A percentile compares a stretch with the other conserved stretches of the same genome.
Evolutionary conservation across 139 green algal species (phyloP).

Genomic region (Picochlorum sp.): DNA sequence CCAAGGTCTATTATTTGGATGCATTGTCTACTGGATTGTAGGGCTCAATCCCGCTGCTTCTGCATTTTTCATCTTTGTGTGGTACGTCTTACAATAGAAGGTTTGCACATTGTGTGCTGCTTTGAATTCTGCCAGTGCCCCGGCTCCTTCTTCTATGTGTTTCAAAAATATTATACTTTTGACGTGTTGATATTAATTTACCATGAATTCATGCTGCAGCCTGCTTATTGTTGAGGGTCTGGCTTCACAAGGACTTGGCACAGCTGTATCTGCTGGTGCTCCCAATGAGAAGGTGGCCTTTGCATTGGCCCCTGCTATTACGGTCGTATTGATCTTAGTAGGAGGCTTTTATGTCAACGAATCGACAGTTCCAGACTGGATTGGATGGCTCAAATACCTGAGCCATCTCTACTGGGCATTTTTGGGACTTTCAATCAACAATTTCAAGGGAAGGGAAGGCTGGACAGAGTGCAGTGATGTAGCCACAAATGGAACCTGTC

Average conservation of each 20-base stretch:
- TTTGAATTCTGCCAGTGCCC: too few relatives aligned
- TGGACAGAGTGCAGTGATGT: neutral
- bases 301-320: conserved; percentile 38
- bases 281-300: conserved; percentile 20
- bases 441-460: conserved; percentile 24
- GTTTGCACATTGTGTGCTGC: too few relatives aligned
- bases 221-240: conserved; percentile 25
- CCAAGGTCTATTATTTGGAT: neutral
- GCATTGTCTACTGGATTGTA: conserved; percentile 22
- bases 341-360: conserved; percentile 18
- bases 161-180: neutral
- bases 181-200: too few relatives aligned
- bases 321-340: conserved; percentile 40
- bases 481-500: neutral
- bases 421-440: conserved; percentile 30
- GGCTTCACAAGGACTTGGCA: conserved; percentile 10
- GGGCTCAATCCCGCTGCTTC: conserved; percentile 24
- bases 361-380: neutral
- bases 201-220: too few relatives aligned
- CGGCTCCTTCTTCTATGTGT: neutral
- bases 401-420: conserved; percentile 34
- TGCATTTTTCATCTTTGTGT: conserved; percentile 51
- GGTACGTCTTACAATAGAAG: too few relatives aligned
- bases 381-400: conserved; percentile 18
- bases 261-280: conserved; percentile 9